Conservation (phyloP, 345 rosid species). For the Acer negundo region DNA sequence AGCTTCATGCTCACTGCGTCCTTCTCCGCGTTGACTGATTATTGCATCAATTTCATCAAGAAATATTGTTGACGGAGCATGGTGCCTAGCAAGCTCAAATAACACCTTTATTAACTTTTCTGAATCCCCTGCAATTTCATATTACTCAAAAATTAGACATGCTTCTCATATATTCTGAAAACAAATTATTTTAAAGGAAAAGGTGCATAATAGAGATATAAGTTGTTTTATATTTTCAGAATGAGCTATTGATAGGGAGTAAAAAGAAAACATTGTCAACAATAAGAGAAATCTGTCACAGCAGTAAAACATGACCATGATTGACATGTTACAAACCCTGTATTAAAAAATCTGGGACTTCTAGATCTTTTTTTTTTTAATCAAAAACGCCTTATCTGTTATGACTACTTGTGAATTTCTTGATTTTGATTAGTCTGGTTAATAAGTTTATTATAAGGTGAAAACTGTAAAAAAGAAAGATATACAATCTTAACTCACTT, state of each 20-base stretch:
- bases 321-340: background rate
- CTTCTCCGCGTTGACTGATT: conserved; percentile 97
- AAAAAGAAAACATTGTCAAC: background rate
- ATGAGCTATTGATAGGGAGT: background rate
- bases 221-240: background rate
- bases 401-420: background rate
- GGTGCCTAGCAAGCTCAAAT: conserved; percentile 97
- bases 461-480: background rate
- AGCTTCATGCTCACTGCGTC: conserved; percentile 95
- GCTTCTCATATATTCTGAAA: background rate
- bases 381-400: background rate
- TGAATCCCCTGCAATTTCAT: conserved; percentile 76
- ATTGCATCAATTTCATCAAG: conserved; percentile 98
- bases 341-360: conserved; percentile 1
- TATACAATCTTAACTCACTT: background rate
- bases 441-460: background rate
- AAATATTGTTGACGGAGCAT: conserved; percentile 94
- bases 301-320: background rate
- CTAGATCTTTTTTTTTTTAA: background rate
- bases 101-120: conserved; percentile 91
- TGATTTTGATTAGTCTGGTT: background rate
- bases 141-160: conserved; percentile 21
- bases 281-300: background rate
- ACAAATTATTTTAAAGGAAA: background rate
- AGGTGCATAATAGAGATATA: background rate